Conservation (phyloP, 805 yeast species). For the Myxozyma sirexii region DNA sequence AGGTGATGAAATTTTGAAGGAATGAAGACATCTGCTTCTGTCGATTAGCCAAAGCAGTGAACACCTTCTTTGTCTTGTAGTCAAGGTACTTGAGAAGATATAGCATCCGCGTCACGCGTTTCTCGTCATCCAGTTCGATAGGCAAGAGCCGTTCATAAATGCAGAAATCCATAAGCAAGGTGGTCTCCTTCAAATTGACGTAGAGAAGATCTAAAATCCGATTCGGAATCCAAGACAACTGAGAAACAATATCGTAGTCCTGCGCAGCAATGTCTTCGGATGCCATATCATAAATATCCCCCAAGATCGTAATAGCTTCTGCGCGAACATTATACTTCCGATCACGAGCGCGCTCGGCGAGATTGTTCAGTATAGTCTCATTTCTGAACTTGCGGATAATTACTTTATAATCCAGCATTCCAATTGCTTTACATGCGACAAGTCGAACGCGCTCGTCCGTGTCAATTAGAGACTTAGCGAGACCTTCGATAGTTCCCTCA, state of each 20-base stretch:
- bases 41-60: slow-evolving; percentile 67
- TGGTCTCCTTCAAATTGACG: slow-evolving; percentile 70
- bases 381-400: slow-evolving; percentile 55
- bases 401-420: slow-evolving; percentile 47
- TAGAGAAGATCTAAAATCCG: slow-evolving; percentile 66
- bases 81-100: slow-evolving; percentile 54
- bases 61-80: slow-evolving; percentile 62
- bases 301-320: slow-evolving; percentile 56
- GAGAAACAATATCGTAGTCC: slow-evolving; percentile 41
- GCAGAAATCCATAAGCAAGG: slow-evolving; percentile 62
- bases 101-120: slow-evolving; percentile 59
- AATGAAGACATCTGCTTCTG: slow-evolving; percentile 53
- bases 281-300: slow-evolving; percentile 58
- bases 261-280: slow-evolving; percentile 40
- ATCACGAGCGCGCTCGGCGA: slow-evolving; percentile 71
- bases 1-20: not conserved
- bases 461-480: slow-evolving; percentile 72
- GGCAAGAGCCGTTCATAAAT: slow-evolving; percentile 67
- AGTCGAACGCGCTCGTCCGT: slow-evolving; percentile 72
- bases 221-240: slow-evolving; percentile 62
- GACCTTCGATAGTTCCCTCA: slow-evolving; percentile 57
- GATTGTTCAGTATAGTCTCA: slow-evolving; percentile 53
- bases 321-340: slow-evolving; percentile 66
- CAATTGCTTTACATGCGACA: slow-evolving; percentile 57
- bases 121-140: slow-evolving; percentile 45